Evolutionary conservation across 305 asterid genomes (phyloP).

Genomic region (Solanum hybrid): DNA sequence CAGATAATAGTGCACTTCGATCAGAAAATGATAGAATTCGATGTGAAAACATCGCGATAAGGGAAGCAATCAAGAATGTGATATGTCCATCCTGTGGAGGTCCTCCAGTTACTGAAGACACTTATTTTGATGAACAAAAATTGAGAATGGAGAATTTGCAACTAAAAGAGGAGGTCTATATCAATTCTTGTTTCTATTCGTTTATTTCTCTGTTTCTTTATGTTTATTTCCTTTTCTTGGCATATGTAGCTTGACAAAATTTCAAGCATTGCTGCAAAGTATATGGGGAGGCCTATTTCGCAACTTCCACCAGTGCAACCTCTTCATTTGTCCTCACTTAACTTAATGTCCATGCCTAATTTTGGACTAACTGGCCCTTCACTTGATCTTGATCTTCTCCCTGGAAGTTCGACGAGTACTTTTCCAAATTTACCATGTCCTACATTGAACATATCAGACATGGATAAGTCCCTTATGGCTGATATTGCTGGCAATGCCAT

Average conservation of each 20-base stretch:
- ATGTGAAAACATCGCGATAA: conserved; percentile 79
- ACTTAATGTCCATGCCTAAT: conserved; percentile 66
- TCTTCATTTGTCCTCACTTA: conserved; percentile 68
- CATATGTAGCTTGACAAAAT: conserved; percentile 65
- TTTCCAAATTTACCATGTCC: conserved; percentile 32
- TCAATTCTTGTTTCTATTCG: background rate
- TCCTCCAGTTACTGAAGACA: conserved; percentile 59
- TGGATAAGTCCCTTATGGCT: conserved; percentile 81
- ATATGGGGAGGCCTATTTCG: conserved; percentile 88
- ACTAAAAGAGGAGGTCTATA: conserved; percentile 74
- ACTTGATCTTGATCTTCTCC: conserved; percentile 80
- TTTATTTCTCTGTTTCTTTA: background rate
- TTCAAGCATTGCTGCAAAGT: conserved; percentile 90
- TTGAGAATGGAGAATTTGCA: conserved; percentile 72
- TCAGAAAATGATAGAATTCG: conserved; percentile 79
- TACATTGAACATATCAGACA: conserved; percentile 45
- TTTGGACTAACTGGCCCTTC: conserved; percentile 61
- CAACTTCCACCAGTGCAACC: conserved; percentile 91
- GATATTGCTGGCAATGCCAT: conserved; percentile 63
- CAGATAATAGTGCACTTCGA: conserved; percentile 66
- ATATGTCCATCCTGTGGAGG: conserved; percentile 97
- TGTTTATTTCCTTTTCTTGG: background rate
- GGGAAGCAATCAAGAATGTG: conserved; percentile 80
- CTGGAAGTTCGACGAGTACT: conserved; percentile 30
- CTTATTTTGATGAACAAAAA: conserved; percentile 81